These are phyloP conservation scores for Pseudogymnoascus sp. DNA, from an alignment of 2,329 filamentous ascomycete species.

Conservation along the genomic window DNA sequence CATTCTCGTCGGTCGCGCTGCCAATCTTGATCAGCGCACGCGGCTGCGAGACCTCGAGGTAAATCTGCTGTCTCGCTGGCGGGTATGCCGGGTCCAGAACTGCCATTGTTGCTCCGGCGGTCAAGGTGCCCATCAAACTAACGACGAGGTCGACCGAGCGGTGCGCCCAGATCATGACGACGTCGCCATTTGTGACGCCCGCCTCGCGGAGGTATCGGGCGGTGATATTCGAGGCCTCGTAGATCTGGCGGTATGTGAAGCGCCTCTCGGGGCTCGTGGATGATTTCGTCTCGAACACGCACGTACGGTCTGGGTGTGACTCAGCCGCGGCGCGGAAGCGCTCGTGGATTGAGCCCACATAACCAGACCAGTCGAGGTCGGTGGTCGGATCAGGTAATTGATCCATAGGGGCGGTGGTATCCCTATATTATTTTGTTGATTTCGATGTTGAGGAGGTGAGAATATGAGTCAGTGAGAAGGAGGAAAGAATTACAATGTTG, in stretches of 20 bases:
- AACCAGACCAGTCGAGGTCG: slow-evolving; percentile 52
- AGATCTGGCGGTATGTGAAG: slow-evolving; percentile 81
- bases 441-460: neutral
- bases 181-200: slow-evolving; percentile 71
- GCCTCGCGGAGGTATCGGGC: slow-evolving; percentile 70
- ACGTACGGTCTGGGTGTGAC: slow-evolving; percentile 56
- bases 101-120: slow-evolving; percentile 43
- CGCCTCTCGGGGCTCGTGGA: slow-evolving; percentile 46
- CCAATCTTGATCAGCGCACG: slow-evolving; percentile 65
- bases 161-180: slow-evolving; percentile 88
- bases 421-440: neutral
- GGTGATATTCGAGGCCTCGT: slow-evolving; percentile 72
- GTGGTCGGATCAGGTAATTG: slow-evolving; percentile 46
- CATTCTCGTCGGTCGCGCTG: slow-evolving; percentile 61
- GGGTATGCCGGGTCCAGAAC: slow-evolving; percentile 79
- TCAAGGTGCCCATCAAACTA: slow-evolving; percentile 70
- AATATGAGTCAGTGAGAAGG: neutral
- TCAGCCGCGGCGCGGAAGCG: slow-evolving; percentile 52
- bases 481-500: neutral
- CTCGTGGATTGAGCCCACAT: slow-evolving; percentile 51
- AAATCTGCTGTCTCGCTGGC: slow-evolving; percentile 71
- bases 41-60: slow-evolving; percentile 72
- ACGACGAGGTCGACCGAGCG: slow-evolving; percentile 71
- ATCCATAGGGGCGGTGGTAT: slow-evolving; percentile 10
- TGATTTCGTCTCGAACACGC: slow-evolving; percentile 58